Evolutionary conservation across 139 green algal species (phyloP).

Genomic region (Chlorella sp.): DNA sequence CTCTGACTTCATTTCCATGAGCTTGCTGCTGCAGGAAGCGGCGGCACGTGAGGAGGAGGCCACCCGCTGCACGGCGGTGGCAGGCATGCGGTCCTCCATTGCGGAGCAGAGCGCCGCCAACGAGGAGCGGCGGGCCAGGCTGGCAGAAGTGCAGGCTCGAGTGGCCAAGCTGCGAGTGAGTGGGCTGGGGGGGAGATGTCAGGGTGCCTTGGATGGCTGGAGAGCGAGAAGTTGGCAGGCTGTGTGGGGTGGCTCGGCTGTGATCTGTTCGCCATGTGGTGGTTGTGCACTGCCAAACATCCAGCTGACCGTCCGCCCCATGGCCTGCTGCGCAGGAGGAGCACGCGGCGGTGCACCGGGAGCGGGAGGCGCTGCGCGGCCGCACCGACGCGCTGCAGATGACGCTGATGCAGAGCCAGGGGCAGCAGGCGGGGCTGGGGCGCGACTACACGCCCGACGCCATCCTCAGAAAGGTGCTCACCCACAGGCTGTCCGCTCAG

Average conservation of each 20-base stretch:
- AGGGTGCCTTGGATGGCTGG: too few relatives aligned
- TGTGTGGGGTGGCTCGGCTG: too few relatives aligned
- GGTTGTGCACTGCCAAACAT: too few relatives aligned
- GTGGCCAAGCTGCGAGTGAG: slow-evolving; percentile 20
- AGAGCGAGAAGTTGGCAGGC: too few relatives aligned
- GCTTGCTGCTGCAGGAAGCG: neutral
- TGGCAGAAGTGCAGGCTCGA: slow-evolving; percentile 35
- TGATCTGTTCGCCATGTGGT: too few relatives aligned
- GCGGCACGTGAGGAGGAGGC: slow-evolving; percentile 1
- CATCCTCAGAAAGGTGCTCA: slow-evolving; percentile 23
- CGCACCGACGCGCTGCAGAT: slow-evolving; percentile 30
- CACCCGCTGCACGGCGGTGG: slow-evolving; percentile 10
- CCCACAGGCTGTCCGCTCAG: too few relatives aligned
- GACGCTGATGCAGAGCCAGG: slow-evolving; percentile 30
- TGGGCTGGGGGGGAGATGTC: neutral
- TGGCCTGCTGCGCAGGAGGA: slow-evolving; percentile 7
- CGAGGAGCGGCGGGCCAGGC: slow-evolving; percentile 28
- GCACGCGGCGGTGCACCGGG: neutral
- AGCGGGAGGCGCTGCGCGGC: slow-evolving; percentile 14
- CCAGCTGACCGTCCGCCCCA: too few relatives aligned
- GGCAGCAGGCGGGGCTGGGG: neutral
- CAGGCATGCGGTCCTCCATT: neutral
- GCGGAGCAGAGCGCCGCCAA: slow-evolving; percentile 19
- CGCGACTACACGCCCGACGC: neutral
- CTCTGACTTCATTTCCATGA: too few relatives aligned